Base-by-base conservation (phyloP, 2,329 filamentous ascomycete genomes). In the Calonectria naviculata region DNA sequence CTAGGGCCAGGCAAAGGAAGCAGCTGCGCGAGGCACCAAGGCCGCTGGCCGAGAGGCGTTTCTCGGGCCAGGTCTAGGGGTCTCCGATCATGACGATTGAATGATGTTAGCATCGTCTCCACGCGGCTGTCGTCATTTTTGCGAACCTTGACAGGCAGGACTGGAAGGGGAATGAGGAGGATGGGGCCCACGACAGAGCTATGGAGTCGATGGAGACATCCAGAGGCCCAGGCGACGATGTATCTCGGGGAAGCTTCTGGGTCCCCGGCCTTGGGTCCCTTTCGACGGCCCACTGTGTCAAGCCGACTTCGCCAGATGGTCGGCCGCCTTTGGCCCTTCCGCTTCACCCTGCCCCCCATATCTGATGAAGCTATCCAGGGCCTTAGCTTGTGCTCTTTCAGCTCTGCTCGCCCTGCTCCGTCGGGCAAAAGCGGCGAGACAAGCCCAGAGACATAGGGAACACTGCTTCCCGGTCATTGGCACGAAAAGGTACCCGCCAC, bases 241-340 rank as follows among this genome's bases (percentile, higher is more conserved):
- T 28, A 44, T 62, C 58, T 62, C 58, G 58, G 58, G 58, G 42
- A 46, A 44, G 28, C 38, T 62, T 44, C 28, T 62, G 58, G 58
- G 41, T 31, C 58, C 58, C 58, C 58, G 58, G 58, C 58, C n/a
- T 62, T 34, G 58, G 41, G 36, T 21, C 58, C n/a, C 31, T 56
- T 28, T 36, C 31, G 29, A 56, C 29, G 52, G 31, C 34, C 52
- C 52, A 56, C 29, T n/a, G n/a, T 56, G 52, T 56, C 52, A 56
- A 34, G 29, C 52, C 31, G 31, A 21, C 4, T 62, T 21, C 17
- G 19, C 58, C 58, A 46, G 38, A 44, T 44, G 19, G 58, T 49
- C 42, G 61, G 61, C 42, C 61, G 61, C 42, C 61, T n/a, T n/a
- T 41, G 17, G 29, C 52, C 36, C 34, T 56, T 34, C 46, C 26